A percentile compares a stretch with the other conserved stretches of the same genome.
phyloP scores from a whole-genome alignment of 352 stramenopile species.

The Globisporangium barbulae region DNA sequence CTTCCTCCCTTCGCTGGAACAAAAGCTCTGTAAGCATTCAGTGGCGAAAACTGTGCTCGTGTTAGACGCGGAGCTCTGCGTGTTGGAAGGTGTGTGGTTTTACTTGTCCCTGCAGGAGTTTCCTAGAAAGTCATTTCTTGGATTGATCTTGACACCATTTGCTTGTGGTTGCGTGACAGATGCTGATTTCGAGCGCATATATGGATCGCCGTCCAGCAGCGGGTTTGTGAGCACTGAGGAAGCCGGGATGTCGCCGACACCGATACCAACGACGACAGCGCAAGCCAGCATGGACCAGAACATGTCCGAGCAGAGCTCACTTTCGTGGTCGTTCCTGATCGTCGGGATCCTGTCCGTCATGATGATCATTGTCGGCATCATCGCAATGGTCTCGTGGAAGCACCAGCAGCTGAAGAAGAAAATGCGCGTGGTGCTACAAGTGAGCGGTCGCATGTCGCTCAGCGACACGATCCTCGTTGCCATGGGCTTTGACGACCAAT shows the following conservation, averaged over 20 bases:
- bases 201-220: not conserved
- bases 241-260: not conserved
- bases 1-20: slow-evolving; percentile 1
- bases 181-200: slow-evolving; percentile 11
- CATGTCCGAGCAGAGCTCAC: not conserved
- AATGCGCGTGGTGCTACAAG: slow-evolving; percentile 9
- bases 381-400: slow-evolving; percentile 24
- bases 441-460: slow-evolving; percentile 6
- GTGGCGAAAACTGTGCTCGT: slow-evolving; percentile 4
- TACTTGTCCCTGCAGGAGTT: not conserved
- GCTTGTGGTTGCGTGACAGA: slow-evolving; percentile 1
- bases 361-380: slow-evolving; percentile 22
- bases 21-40: slow-evolving; percentile 1
- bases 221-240: not conserved
- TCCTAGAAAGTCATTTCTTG: not conserved
- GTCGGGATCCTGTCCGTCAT: slow-evolving; percentile 20
- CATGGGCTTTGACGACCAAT: slow-evolving; percentile 19
- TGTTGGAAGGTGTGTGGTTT: slow-evolving; percentile 1
- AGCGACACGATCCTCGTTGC: slow-evolving; percentile 17
- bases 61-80: slow-evolving; percentile 5
- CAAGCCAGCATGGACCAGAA: slow-evolving; percentile 2
- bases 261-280: not conserved
- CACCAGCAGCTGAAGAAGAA: slow-evolving; percentile 24
- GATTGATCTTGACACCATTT: not conserved
- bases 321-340: slow-evolving; percentile 28